These are phyloP conservation scores for Chalaropsis ovoidea DNA, from an alignment of 2,329 filamentous ascomycete genomes.

Conservation along the genomic window DNA sequence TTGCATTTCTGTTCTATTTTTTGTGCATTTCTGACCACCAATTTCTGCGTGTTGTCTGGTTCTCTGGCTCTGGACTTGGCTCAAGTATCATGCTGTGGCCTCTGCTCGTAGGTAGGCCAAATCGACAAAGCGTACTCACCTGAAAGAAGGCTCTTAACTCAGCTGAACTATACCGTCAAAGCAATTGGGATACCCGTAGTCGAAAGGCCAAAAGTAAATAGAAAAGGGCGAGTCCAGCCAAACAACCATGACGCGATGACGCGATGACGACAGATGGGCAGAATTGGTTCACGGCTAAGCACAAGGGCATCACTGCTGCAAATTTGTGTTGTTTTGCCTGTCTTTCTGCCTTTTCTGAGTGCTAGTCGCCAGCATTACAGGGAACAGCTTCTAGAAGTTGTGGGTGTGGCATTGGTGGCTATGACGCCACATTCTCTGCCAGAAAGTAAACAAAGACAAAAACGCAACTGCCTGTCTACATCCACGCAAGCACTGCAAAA, in stretches of 20 bases:
- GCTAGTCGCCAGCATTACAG: not conserved
- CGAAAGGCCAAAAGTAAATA: slow-evolving; percentile 5
- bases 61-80: slow-evolving; percentile 1
- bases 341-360: too few species aligned
- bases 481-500: not conserved
- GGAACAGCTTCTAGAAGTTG: not conserved
- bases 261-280: not conserved
- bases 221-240: not conserved
- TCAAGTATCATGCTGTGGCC: not conserved
- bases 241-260: not conserved
- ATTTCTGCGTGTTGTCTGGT: not conserved
- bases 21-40: not conserved
- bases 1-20: not conserved
- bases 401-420: not conserved
- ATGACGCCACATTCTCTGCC: slow-evolving; percentile 6
- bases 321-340: too few species aligned
- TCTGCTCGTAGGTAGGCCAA: not conserved
- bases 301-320: too few species aligned
- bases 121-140: slow-evolving; percentile 13
- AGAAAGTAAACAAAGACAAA: not conserved
- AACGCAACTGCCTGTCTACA: too few species aligned
- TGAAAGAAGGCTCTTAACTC: slow-evolving; percentile 13
- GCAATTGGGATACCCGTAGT: not conserved
- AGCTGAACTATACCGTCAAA: slow-evolving; percentile 6
- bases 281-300: too few species aligned